These are phyloP conservation scores for Neurospora discreta DNA, from an alignment of 495 filamentous ascomycete species.

Conservation along the genomic window DNA sequence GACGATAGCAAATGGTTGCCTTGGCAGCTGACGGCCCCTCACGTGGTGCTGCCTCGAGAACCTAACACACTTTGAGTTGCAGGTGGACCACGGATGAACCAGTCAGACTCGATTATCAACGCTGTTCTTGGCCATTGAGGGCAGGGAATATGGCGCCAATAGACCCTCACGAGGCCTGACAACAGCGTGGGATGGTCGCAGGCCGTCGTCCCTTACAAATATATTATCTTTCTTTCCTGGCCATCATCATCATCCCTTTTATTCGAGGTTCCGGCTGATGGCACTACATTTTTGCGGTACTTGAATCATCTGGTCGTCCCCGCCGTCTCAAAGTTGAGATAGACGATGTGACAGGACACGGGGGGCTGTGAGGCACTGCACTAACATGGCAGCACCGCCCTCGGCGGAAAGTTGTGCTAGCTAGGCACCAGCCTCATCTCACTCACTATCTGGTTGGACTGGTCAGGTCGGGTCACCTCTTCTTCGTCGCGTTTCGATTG, in stretches of 20 bases:
- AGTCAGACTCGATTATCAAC: not conserved
- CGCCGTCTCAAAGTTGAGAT: slow-evolving; percentile 14
- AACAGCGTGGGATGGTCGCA: not conserved
- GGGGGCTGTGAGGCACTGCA: slow-evolving; percentile 2
- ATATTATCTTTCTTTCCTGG: not conserved
- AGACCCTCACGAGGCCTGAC: not conserved
- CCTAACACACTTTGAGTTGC: not conserved
- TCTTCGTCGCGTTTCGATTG: not conserved
- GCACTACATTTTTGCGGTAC: not conserved
- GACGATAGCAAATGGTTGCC: not conserved
- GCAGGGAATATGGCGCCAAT: not conserved
- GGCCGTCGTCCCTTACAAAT: not conserved
- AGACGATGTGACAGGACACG: not conserved
- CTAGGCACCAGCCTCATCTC: slow-evolving; percentile 14
- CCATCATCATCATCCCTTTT: not conserved
- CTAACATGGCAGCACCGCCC: slow-evolving; percentile 14
- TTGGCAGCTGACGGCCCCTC: not conserved
- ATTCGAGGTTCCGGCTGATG: slow-evolving; percentile 5
- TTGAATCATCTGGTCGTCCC: slow-evolving; percentile 8
- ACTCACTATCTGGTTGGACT: not conserved
- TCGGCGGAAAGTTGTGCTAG: slow-evolving; percentile 3
- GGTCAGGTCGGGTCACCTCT: not conserved
- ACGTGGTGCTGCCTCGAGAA: not conserved
- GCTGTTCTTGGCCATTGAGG: not conserved
- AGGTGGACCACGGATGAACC: not conserved